Percentiles rank a stretch among this genome's conserved stretches.
Conservation (phyloP, 257 asterid genomes). For the Scutellaria galericulata region DNA sequence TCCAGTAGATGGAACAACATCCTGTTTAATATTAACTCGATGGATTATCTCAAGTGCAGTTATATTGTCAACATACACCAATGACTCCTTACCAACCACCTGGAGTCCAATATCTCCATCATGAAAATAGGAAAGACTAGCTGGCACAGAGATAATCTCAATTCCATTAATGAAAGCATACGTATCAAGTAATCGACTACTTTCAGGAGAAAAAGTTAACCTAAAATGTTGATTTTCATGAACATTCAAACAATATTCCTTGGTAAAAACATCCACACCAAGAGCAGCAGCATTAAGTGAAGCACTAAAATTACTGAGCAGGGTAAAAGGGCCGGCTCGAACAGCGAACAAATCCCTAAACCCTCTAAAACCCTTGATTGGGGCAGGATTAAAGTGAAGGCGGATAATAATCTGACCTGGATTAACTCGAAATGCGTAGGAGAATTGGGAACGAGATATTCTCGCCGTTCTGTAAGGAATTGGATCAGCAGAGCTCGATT, state of each 20-base stretch:
- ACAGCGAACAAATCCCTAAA: constrained; percentile 21
- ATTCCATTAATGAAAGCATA: constrained; percentile 38
- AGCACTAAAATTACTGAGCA: background rate
- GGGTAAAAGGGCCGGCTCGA: constrained; percentile 30
- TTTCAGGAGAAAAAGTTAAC: constrained; percentile 29
- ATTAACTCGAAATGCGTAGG: constrained; percentile 27
- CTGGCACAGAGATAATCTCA: constrained; percentile 33
- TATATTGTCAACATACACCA: constrained; percentile 44
- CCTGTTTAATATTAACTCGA: constrained; percentile 41
- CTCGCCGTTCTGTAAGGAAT: constrained; percentile 29
- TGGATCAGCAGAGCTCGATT: constrained; percentile 2
- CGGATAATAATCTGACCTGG: constrained; percentile 37
- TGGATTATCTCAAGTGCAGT: constrained; percentile 53
- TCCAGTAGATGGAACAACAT: constrained; percentile 34
- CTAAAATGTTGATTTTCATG: too few relatives aligned
- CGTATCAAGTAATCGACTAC: constrained; percentile 2
- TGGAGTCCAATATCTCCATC: constrained; percentile 24
- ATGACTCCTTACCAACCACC: constrained; percentile 29
- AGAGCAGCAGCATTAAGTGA: too few relatives aligned
- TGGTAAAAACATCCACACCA: too few relatives aligned
- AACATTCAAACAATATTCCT: too few relatives aligned
- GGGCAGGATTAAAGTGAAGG: constrained; percentile 24
- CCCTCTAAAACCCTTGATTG: constrained; percentile 8
- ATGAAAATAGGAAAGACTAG: constrained; percentile 23
- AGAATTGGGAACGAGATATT: constrained; percentile 31